These are phyloP conservation scores for Hypholoma sublateritium DNA, from an alignment of 768 basidiomycete species.

Conservation along the genomic window DNA sequence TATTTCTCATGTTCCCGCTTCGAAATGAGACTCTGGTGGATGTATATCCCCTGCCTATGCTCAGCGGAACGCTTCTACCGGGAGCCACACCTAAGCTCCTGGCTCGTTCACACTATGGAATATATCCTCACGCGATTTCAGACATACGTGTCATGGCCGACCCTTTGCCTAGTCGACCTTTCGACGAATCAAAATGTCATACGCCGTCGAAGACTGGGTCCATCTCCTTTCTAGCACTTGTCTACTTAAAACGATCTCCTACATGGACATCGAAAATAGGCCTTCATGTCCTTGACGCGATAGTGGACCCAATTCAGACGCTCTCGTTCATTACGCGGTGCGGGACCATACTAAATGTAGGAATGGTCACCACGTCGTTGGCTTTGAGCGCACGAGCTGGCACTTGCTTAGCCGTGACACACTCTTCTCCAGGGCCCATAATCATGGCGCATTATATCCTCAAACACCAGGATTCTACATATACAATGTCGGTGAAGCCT, in stretches of 20 bases:
- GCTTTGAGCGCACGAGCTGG: conserved; percentile 13
- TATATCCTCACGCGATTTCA: conserved; percentile 23
- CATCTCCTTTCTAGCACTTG: conserved; percentile 20
- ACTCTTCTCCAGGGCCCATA: conserved; percentile 19
- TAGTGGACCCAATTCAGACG: conserved; percentile 7
- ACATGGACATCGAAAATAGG: conserved; percentile 23
- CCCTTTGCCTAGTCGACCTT: background rate
- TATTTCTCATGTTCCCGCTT: conserved; percentile 18
- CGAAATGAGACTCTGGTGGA: conserved; percentile 21
- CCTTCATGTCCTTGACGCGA: conserved; percentile 19
- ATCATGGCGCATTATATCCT: conserved; percentile 21
- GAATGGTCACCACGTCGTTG: conserved; percentile 17
- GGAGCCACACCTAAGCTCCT: conserved; percentile 3
- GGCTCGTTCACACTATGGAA: conserved; percentile 16
- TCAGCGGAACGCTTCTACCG: background rate
- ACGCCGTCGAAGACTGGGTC: conserved; percentile 1
- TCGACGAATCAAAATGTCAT: background rate
- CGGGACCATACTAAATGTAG: conserved; percentile 14
- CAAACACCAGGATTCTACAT: conserved; percentile 6
- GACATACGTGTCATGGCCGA: conserved; percentile 14
- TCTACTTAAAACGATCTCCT: conserved; percentile 15
- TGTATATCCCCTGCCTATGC: conserved; percentile 17
- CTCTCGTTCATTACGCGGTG: conserved; percentile 14
- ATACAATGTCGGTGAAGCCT: conserved; percentile 15
- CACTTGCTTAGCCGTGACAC: conserved; percentile 21